Conservation (phyloP, 495 filamentous ascomycete species). For the Filosporella fistucella region DNA sequence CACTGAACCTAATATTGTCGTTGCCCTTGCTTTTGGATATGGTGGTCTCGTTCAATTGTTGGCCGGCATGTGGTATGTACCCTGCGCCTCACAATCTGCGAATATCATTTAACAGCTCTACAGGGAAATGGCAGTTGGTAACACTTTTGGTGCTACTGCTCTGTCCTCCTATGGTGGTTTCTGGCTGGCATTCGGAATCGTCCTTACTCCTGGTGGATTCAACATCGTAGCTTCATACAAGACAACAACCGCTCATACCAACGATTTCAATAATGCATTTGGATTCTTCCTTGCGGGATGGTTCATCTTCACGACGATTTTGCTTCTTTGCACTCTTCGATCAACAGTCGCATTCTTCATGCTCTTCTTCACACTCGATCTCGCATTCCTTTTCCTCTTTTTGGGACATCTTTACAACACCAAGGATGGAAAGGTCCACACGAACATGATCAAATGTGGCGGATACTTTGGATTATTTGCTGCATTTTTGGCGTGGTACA, state of each 20-base stretch:
- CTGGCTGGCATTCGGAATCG: slow-evolving; percentile 89
- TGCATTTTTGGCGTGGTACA: slow-evolving; percentile 94
- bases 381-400: slow-evolving; percentile 86
- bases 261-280: slow-evolving; percentile 51
- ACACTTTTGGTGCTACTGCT: slow-evolving; percentile 96
- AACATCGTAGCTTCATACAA: slow-evolving; percentile 48
- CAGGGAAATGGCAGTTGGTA: slow-evolving; percentile 98
- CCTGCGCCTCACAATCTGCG: neutral
- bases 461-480: slow-evolving; percentile 80
- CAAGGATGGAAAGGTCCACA: slow-evolving; percentile 37
- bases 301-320: slow-evolving; percentile 96
- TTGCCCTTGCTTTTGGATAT: slow-evolving; percentile 70
- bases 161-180: slow-evolving; percentile 97
- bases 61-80: slow-evolving; percentile 45
- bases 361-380: slow-evolving; percentile 89
- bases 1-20: slow-evolving; percentile 58
- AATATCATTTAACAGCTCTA: neutral
- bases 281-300: slow-evolving; percentile 88
- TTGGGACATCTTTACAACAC: slow-evolving; percentile 60
- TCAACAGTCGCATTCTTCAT: slow-evolving; percentile 96
- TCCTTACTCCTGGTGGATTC: slow-evolving; percentile 78
- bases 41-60: slow-evolving; percentile 6
- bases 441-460: slow-evolving; percentile 64
- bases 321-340: slow-evolving; percentile 83
- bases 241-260: slow-evolving; percentile 17